Conservation (phyloP, 139 green algal genomes). For the Diplosphaera chodatii region DNA sequence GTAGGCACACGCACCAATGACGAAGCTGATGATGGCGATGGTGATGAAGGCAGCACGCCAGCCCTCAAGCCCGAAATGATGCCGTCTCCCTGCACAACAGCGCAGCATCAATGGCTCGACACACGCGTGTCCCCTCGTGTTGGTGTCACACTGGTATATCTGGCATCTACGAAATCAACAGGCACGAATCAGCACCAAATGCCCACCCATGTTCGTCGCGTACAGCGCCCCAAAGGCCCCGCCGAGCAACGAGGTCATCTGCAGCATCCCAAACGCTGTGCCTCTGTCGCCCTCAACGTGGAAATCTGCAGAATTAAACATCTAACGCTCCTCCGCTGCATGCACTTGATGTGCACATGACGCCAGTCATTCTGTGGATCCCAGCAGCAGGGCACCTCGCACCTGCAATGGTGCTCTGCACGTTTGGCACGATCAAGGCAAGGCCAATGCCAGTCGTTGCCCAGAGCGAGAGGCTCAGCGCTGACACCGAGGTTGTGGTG, state of each 20-base stretch:
- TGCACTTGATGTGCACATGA: too few species aligned
- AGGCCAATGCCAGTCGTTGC: conserved; percentile 68
- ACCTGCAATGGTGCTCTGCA: neutral
- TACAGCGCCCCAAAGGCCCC: conserved; percentile 46
- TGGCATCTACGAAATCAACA: too few species aligned
- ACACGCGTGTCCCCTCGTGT: too few species aligned
- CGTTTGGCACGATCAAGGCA: conserved; percentile 61
- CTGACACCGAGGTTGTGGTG: neutral
- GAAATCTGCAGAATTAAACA: conserved; percentile 60
- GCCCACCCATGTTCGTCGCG: conserved; percentile 61
- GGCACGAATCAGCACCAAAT: too few species aligned
- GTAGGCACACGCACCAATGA: conserved; percentile 11
- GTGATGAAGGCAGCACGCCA: conserved; percentile 60
- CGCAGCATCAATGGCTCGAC: too few species aligned
- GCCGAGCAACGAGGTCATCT: conserved; percentile 43
- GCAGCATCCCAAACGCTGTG: conserved; percentile 58
- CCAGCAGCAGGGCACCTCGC: too few species aligned
- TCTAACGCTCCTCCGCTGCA: too few species aligned
- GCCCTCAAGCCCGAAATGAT: conserved; percentile 41
- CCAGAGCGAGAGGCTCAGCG: conserved; percentile 23
- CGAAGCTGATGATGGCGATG: conserved; percentile 37
- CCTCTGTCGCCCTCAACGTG: conserved; percentile 33
- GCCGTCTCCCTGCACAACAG: conserved; percentile 9
- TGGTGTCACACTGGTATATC: too few species aligned
- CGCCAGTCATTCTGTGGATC: too few species aligned